These are phyloP conservation scores for Dictyostelium brefeldianum DNA, from an alignment of 78 protist species.

Conservation along the genomic window DNA sequence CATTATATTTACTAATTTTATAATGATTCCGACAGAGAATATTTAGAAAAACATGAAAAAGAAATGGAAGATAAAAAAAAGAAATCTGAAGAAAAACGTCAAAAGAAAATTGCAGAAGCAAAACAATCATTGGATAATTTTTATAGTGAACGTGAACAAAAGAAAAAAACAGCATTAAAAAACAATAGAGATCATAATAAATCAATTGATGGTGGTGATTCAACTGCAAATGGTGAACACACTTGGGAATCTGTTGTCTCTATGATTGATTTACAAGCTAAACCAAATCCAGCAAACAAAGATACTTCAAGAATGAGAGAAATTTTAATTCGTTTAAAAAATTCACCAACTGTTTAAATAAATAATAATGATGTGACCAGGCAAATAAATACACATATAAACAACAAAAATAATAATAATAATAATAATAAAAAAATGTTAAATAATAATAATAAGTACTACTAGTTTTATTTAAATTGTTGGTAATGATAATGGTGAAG, in stretches of 20 bases:
- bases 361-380: background rate
- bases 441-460: background rate
- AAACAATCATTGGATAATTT: constrained; percentile 65
- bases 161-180: constrained; percentile 57
- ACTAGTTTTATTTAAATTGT: too few relatives aligned
- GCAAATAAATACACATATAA: background rate
- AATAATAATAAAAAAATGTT: background rate
- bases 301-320: constrained; percentile 78
- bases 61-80: constrained; percentile 45
- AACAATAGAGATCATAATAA: constrained; percentile 76
- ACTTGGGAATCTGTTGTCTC: constrained; percentile 70
- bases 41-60: constrained; percentile 55
- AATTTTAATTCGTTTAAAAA: constrained; percentile 56
- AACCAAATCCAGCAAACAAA: constrained; percentile 32
- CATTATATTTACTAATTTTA: too few relatives aligned
- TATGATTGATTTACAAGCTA: constrained; percentile 66
- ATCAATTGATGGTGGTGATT: constrained; percentile 25
- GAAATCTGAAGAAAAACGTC: constrained; percentile 52
- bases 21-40: too few relatives aligned
- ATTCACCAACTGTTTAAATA: constrained; percentile 17
- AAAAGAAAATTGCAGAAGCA: constrained; percentile 56
- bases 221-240: background rate
- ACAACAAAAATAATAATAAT: background rate
- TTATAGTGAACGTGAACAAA: constrained; percentile 54
- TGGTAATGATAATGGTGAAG: too few relatives aligned